phyloP scores from a whole-genome alignment of 1,284 basidiomycete genomes.

The Pulchroboletus neoregius region DNA sequence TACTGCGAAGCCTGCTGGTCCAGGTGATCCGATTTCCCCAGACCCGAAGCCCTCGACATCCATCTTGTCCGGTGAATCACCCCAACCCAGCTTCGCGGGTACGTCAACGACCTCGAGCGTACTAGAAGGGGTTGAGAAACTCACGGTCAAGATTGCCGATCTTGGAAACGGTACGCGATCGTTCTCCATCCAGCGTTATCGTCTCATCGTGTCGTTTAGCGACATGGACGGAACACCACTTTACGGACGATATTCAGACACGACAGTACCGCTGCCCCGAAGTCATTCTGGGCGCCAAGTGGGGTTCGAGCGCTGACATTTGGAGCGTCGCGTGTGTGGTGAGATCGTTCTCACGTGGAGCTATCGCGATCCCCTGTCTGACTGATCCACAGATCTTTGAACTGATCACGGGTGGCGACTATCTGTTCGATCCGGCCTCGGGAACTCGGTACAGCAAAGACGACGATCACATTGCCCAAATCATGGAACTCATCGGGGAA shows the following conservation, averaged over 20 bases:
- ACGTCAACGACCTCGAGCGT: slow-evolving; percentile 27
- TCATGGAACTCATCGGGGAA: slow-evolving; percentile 95
- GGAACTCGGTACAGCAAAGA: slow-evolving; percentile 86
- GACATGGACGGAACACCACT: slow-evolving; percentile 88
- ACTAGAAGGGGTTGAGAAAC: slow-evolving; percentile 60
- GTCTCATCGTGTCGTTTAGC: slow-evolving; percentile 38
- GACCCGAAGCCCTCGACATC: slow-evolving; percentile 35
- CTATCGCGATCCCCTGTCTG: not conserved
- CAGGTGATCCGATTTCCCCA: slow-evolving; percentile 26
- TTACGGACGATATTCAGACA: slow-evolving; percentile 96
- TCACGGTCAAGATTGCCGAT: slow-evolving; percentile 99
- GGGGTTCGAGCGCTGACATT: slow-evolving; percentile 93
- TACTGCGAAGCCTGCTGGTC: slow-evolving; percentile 26
- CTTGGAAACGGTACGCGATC: slow-evolving; percentile 75
- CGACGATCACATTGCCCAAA: slow-evolving; percentile 98
- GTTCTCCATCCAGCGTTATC: not conserved
- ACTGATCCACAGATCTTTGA: slow-evolving; percentile 70
- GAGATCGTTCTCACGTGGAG: slow-evolving; percentile 32
- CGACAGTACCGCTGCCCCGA: slow-evolving; percentile 97
- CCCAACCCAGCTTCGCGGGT: slow-evolving; percentile 32
- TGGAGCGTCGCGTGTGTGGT: slow-evolving; percentile 97
- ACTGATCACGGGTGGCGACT: slow-evolving; percentile 86
- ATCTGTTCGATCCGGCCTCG: slow-evolving; percentile 82
- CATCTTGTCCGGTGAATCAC: slow-evolving; percentile 41
- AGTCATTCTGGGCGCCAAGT: slow-evolving; percentile 91